Base-by-base conservation (phyloP, 768 basidiomycete genomes). In the Tricholoma matsutake region DNA sequence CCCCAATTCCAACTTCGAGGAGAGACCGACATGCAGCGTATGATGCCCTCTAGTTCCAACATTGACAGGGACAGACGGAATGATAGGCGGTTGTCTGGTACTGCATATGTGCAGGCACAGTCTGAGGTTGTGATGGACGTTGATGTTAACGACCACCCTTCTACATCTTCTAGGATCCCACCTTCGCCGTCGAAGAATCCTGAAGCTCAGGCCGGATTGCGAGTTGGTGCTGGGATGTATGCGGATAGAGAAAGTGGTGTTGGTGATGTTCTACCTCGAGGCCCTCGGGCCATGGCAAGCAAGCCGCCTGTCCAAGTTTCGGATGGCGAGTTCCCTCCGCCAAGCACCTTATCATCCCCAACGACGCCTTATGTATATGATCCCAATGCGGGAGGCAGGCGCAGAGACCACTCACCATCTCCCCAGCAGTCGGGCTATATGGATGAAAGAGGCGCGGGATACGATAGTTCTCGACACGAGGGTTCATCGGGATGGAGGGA, bases 281-380 rank as follows among this genome's bases (percentile, higher is more conserved):
- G 68, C 6, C 74, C 75, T 20, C 61, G 76, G 56, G 73, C 73
- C 7, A 74, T 75, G 76, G 58, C 68, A 6, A 64, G 58, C 18
- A 60, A 45, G n/a, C 22, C 54, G 18, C 37, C 53, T n/a, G 32
- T 20, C n/a, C 20, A 63, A 22, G 39, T 28, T 4, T 5, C 39
- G 29, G 39, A 58, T 20, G 28, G 34, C 7, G 29, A 14, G 9
- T 55, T 56, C 45, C 16, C 51, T 54, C 39, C 45, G n/a, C 53
- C 59, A 8, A 20, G 55, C 39, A 39, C 47, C n/a, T 37, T 47
- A 20, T 49, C 47, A n/a, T 64, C 64, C 37, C 64, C 64, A 16
- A 51, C 65, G 29, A 45, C 43, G 18, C 62, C 45, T 20, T 65
- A 54, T 35, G 41, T 32, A 4, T 28, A 58, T n/a, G 59, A 53